Conservation (phyloP, 2,329 filamentous ascomycete species). For the Simplicillium aogashimaense region DNA sequence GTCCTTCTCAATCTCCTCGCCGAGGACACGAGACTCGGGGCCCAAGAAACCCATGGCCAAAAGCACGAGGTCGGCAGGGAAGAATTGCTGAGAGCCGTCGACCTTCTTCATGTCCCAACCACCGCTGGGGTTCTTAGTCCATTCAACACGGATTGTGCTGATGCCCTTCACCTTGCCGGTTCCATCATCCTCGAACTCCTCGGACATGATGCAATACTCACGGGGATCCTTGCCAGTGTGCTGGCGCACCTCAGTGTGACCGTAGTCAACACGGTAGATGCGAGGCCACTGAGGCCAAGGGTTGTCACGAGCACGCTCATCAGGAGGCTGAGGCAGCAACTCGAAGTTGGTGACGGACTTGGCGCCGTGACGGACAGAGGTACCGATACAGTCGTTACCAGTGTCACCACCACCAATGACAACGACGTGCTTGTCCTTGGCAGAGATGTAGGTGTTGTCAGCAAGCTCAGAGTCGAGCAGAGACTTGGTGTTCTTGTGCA, state of each 20-base stretch:
- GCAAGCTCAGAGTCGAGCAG: constrained; percentile 82
- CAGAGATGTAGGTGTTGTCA: constrained; percentile 81
- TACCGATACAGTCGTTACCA: constrained; percentile 96
- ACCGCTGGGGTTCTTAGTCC: constrained; percentile 80
- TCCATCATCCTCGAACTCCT: constrained; percentile 89
- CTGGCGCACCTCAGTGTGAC: constrained; percentile 89
- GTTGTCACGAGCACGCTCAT: constrained; percentile 86
- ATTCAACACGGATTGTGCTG: constrained; percentile 91
- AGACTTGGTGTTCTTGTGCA: constrained; percentile 97
- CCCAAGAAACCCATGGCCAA: constrained; percentile 97
- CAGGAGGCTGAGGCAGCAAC: constrained; percentile 82
- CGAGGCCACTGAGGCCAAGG: constrained; percentile 98
- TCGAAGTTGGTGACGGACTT: constrained; percentile 97
- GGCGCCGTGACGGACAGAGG: constrained; percentile 87
- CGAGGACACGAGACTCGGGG: constrained; percentile 79
- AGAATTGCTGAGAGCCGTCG: constrained; percentile 88
- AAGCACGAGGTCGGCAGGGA: constrained; percentile 88
- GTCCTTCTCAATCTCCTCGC: constrained; percentile 84
- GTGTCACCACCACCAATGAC: constrained; percentile 98
- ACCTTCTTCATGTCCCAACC: constrained; percentile 99
- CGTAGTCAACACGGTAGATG: constrained; percentile 97
- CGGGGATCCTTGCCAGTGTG: constrained; percentile 94
- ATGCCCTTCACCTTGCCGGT: constrained; percentile 86
- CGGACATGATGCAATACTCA: constrained; percentile 97
- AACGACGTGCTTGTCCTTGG: constrained; percentile 90